Percentiles rank a stretch among this genome's conserved stretches.
These are phyloP conservation scores for Niveomyces coronatus DNA, from an alignment of 2,329 filamentous ascomycete genomes.

Conservation along the genomic window DNA sequence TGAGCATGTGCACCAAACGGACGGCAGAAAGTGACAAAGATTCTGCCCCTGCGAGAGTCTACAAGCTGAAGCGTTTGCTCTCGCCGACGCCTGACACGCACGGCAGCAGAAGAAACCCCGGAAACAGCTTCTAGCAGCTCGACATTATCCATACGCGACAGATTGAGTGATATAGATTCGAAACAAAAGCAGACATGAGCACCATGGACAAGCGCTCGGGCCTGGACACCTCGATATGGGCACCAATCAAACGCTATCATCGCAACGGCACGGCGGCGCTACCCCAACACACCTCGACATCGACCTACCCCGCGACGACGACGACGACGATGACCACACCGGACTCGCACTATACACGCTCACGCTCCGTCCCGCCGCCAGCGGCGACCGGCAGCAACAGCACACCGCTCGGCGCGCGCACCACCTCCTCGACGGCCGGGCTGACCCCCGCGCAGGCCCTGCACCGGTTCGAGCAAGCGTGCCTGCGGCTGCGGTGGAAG, in stretches of 20 bases:
- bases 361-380: slow-evolving; percentile 7
- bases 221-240: slow-evolving; percentile 7
- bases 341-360: slow-evolving; percentile 2
- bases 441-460: slow-evolving; percentile 33
- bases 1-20: too few relatives aligned
- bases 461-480: slow-evolving; percentile 48
- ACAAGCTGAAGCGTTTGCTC: too few relatives aligned
- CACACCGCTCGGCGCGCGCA: slow-evolving; percentile 5
- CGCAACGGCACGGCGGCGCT: background rate
- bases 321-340: too few relatives aligned
- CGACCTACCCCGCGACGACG: too few relatives aligned
- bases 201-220: slow-evolving; percentile 3
- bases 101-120: too few relatives aligned
- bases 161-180: too few relatives aligned
- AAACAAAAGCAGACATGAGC: too few relatives aligned
- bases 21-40: too few relatives aligned
- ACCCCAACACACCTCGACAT: too few relatives aligned
- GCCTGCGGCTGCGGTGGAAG: slow-evolving; percentile 53
- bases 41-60: too few relatives aligned
- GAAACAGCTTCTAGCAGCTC: too few relatives aligned
- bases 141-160: background rate
- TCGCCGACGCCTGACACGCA: too few relatives aligned
- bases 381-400: background rate
- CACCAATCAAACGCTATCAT: slow-evolving; percentile 1
- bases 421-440: slow-evolving; percentile 12